Percentiles rank a stretch among this genome's conserved stretches.
Evolutionary conservation across 78 protist genomes (phyloP).

Genomic region (Dictyostelium firmibasis): DNA sequence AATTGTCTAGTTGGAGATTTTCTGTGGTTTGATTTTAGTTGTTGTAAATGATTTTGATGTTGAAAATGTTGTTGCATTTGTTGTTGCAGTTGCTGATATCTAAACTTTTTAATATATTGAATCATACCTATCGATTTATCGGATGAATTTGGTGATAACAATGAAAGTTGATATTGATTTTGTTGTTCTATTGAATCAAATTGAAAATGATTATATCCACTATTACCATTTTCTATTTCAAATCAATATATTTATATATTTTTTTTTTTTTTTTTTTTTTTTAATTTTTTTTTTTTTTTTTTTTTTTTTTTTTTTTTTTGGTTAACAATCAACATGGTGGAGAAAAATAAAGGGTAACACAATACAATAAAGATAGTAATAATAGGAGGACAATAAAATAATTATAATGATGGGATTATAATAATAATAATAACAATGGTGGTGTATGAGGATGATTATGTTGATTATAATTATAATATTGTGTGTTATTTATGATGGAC

Average conservation of each 20-base stretch:
- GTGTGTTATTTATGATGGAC: too few species aligned
- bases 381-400: too few species aligned
- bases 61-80: background rate
- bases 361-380: background rate
- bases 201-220: background rate
- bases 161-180: constrained; percentile 6
- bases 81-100: background rate
- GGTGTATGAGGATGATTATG: too few species aligned
- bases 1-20: background rate
- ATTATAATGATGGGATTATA: too few species aligned
- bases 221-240: background rate
- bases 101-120: background rate
- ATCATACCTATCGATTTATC: background rate
- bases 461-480: too few species aligned
- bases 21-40: background rate
- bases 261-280: background rate
- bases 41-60: background rate
- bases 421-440: too few species aligned
- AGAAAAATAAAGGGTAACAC: too few species aligned
- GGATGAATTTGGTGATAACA: background rate
- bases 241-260: background rate
- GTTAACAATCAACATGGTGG: too few species aligned
- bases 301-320: too few species aligned
- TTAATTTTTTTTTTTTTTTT: background rate
- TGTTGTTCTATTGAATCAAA: background rate